phyloP scores from a whole-genome alignment of 257 asterid genomes.

The Gentiana macrophylla region DNA sequence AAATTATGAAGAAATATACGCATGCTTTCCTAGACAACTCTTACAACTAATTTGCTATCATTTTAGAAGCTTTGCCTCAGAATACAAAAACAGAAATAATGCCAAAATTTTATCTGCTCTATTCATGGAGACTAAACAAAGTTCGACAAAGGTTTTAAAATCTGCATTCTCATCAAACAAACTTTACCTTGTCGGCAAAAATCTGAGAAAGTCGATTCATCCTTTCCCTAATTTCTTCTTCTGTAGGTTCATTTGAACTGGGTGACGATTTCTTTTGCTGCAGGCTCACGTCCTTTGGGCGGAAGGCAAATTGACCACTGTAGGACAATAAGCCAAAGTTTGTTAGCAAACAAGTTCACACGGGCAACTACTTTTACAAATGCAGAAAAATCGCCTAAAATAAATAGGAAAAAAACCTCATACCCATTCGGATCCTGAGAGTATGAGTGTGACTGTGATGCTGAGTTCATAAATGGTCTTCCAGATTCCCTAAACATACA shows the following conservation, averaged over 20 bases:
- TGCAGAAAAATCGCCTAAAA: constrained; percentile 5
- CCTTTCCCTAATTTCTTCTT: constrained; percentile 47
- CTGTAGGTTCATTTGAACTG: constrained; percentile 37
- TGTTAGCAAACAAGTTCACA: constrained; percentile 1
- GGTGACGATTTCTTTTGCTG: constrained; percentile 31
- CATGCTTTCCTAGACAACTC: not conserved
- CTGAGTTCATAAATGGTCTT: constrained; percentile 24
- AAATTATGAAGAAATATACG: too few species aligned
- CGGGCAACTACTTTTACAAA: not conserved
- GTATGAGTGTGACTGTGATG: constrained; percentile 20
- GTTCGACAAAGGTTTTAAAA: not conserved
- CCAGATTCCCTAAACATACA: constrained; percentile 33
- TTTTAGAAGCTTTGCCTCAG: not conserved
- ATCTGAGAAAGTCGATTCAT: constrained; percentile 45
- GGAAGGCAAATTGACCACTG: constrained; percentile 62
- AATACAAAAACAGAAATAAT: not conserved
- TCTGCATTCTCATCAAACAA: not conserved
- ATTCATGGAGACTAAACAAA: not conserved
- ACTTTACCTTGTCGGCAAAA: constrained; percentile 41
- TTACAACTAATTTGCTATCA: too few species aligned
- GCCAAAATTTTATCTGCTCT: not conserved
- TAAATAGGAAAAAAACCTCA: not conserved
- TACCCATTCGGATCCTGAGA: constrained; percentile 60
- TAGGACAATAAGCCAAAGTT: constrained; percentile 11
- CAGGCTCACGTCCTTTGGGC: constrained; percentile 64